Base-by-base conservation (phyloP, 2,329 filamentous ascomycete genomes). In the Cyphellophora attinorum region DNA sequence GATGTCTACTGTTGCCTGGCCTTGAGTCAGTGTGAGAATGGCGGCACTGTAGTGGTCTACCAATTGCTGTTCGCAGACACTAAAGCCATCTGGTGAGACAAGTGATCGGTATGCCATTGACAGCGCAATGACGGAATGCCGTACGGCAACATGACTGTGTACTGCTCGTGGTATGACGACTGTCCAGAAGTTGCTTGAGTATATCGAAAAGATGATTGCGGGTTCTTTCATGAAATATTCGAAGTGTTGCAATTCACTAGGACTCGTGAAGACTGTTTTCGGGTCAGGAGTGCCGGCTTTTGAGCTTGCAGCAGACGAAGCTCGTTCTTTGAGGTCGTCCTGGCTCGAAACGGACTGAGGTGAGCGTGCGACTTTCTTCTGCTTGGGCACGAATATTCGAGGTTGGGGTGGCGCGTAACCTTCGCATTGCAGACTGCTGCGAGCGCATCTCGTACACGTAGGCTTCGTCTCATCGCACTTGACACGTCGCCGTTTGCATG, bases 401-500 rank as follows among this genome's bases (percentile, higher is more conserved):
- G 40, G 39, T 25, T 40, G 38, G 6, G 41, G 41, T 12, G 41
- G 32, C 13, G 38, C 38, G 23, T 44, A 44, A 8, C 41, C 41
- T 23, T 23, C 29, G 29, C 41, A 44, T 18, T 34, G 29, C 16
- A 44, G 32, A 17, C 37, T 41, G 10, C 12, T 13, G 4, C 28
- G 28, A 30, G n/a, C 28, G 14, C 28, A 30, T 16, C 41, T 38
- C 29, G 38, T 33, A 18, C 41, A 44, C 6, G 27, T 15, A n/a
- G 41, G 41, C 19, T 44, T 44, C 11, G 31, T 30, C 29, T 44
- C 41, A 28, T 44, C 41, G 27, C 41, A 44, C 19, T 44, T 44
- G 16, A 44, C 39, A 8, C 41, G 28, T 30, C 41, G 29, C 31
- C 30, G 34, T 21, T 44, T 44, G 41, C 41, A 44, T 11, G 41